Percentiles rank a stretch among this genome's conserved stretches.
These are phyloP conservation scores for Chalciporus sphaerocephalus DNA, from an alignment of 768 basidiomycete genomes.

Conservation along the genomic window DNA sequence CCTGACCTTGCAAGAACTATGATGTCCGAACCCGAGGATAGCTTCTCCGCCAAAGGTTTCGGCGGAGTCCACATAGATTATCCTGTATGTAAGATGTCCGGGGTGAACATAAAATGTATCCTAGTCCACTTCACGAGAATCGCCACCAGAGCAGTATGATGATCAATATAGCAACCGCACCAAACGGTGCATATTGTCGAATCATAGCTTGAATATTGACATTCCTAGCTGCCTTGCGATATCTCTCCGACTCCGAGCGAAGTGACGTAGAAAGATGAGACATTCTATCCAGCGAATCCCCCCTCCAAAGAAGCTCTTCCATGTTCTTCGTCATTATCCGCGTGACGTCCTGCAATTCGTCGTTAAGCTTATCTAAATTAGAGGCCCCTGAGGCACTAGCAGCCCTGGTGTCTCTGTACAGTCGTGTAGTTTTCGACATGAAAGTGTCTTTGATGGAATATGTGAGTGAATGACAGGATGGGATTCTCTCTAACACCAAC, in stretches of 20 bases:
- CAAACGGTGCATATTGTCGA: constrained; percentile 93
- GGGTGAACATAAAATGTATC: constrained; percentile 8
- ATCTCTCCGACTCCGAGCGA: constrained; percentile 95
- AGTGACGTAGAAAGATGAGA: constrained; percentile 92
- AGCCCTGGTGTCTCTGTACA: constrained; percentile 92
- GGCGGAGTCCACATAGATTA: constrained; percentile 26
- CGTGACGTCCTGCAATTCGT: constrained; percentile 96
- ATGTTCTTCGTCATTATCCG: constrained; percentile 99
- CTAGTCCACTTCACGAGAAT: constrained; percentile 46
- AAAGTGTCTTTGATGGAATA: constrained; percentile 74
- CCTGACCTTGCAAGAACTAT: too few species aligned
- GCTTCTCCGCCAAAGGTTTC: background rate
- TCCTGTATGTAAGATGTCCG: constrained; percentile 21
- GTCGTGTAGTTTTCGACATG: constrained; percentile 94
- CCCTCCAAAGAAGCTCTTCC: constrained; percentile 98
- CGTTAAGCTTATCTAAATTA: constrained; percentile 83
- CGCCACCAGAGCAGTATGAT: constrained; percentile 78
- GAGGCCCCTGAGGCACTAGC: constrained; percentile 63
- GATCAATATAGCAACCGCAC: constrained; percentile 72
- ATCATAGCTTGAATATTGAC: constrained; percentile 93
- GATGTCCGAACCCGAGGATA: too few species aligned
- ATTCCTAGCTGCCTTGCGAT: constrained; percentile 90
- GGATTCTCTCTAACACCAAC: constrained; percentile 43
- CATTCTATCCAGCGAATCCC: constrained; percentile 97
- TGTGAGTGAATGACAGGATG: constrained; percentile 3